A percentile compares a stretch with the other conserved stretches of the same genome.
These are phyloP conservation scores for Kodamaea plutei DNA, from an alignment of 1,139 yeast species.

Conservation along the genomic window DNA sequence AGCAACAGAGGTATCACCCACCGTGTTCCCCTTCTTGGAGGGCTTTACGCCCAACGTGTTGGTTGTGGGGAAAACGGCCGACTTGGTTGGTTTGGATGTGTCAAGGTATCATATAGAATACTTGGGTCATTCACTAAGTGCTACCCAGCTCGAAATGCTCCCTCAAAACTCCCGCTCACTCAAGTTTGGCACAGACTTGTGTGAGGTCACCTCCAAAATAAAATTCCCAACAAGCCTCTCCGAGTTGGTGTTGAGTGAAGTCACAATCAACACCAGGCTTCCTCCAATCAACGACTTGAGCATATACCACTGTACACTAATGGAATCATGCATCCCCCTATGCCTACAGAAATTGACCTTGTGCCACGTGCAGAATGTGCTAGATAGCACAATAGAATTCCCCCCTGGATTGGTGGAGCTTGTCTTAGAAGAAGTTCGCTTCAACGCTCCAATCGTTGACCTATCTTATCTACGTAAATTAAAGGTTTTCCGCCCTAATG, in stretches of 20 bases:
- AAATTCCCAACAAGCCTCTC: conserved; percentile 1
- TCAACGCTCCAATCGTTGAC: conserved; percentile 2
- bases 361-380: conserved; percentile 1
- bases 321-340: neutral
- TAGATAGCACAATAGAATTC: conserved; percentile 1
- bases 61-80: conserved; percentile 1
- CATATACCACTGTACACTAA: conserved; percentile 1
- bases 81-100: conserved; percentile 2
- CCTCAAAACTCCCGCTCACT: conserved; percentile 1
- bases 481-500: conserved; percentile 2
- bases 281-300: conserved; percentile 1
- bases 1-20: conserved; percentile 2
- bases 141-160: conserved; percentile 1
- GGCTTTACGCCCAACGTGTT: conserved; percentile 2
- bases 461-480: conserved; percentile 2
- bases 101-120: conserved; percentile 1
- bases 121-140: conserved; percentile 1
- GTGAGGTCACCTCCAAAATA: conserved; percentile 1
- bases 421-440: conserved; percentile 1
- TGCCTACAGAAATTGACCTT: conserved; percentile 1
- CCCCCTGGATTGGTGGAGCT: conserved; percentile 2
- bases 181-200: conserved; percentile 1
- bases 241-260: conserved; percentile 1
- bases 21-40: conserved; percentile 1
- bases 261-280: conserved; percentile 1